Base-by-base conservation (phyloP, 257 asterid genomes). In the Solanum lycopersicoides region DNA sequence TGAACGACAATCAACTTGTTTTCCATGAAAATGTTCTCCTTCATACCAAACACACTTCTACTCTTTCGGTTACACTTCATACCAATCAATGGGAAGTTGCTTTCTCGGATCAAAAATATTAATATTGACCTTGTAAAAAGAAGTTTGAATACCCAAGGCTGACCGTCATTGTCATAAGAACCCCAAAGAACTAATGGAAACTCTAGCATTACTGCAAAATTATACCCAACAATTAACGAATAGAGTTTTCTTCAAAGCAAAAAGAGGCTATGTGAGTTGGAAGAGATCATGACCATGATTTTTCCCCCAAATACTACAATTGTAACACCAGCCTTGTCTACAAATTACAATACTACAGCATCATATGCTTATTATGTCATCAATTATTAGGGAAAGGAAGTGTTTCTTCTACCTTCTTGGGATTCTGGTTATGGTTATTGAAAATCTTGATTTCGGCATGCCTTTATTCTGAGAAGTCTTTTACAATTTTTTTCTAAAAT, bases 361-460 rank as follows among this genome's bases (percentile, higher is more conserved):
- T 42, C 85, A 80, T 47, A 47, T 30, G 44, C 10, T 80, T 80
- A 80, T 80, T 9, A 80, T 9, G 28, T 47, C 85, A 80, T 28
- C 18, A 79, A 44, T 76, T 41, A 45, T 28, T 28, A 80, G n/a
- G 42, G 41, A 80, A 80, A 80, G 68, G 85, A 47, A 18, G 44
- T 18, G 68, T 47, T 47, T 47, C 68, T 42, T 83, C 82, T 91
- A 97, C 98, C 98, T 93, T 93, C 94, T 89, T 84, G 93, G 21
- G 93, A 73, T 82, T 35, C 6, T 35, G 5, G 37, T 4, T 35
- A 35, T 4, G 37, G 37, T 35, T 35, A 35, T 35, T 35, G 37
- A 35, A 35, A 35, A 35, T 6, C n/a, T n/a, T n/a, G n/a, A 35
- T 35, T 35, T 35, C 1, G 37, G 34, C 34, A 32, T 32, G 34